Conservation (phyloP, 805 yeast species). For the Yarrowia sp. region DNA sequence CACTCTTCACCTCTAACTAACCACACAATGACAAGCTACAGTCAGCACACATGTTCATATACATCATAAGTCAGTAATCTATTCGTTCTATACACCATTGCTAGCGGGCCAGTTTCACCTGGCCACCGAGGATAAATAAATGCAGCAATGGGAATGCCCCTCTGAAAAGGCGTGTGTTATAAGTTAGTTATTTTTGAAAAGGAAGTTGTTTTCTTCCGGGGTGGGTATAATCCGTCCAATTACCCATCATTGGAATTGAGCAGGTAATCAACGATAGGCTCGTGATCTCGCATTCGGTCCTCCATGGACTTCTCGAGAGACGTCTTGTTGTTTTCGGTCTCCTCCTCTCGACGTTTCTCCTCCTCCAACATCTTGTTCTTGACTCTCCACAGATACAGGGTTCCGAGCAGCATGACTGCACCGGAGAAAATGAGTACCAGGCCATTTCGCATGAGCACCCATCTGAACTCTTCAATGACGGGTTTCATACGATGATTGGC, state of each 20-base stretch:
- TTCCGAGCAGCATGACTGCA: constrained; percentile 58
- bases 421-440: constrained; percentile 67
- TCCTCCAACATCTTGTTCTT: constrained; percentile 77
- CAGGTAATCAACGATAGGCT: constrained; percentile 20
- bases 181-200: constrained; percentile 1
- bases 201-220: constrained; percentile 1
- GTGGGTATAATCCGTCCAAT: too few species aligned
- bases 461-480: constrained; percentile 82
- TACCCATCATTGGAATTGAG: constrained; percentile 8
- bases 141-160: not conserved
- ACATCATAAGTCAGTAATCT: constrained; percentile 3
- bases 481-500: constrained; percentile 78
- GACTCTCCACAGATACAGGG: constrained; percentile 47
- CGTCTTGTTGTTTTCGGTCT: not conserved
- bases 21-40: too few species aligned
- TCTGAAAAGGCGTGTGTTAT: not conserved
- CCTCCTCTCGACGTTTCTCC: constrained; percentile 17
- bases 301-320: constrained; percentile 9
- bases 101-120: not conserved
- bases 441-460: constrained; percentile 92
- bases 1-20: too few species aligned
- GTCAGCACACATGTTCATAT: too few species aligned
- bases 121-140: not conserved
- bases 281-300: constrained; percentile 21
- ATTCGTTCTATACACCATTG: constrained; percentile 19